Evolutionary conservation across 179 eudicot genomes (phyloP), one percentile per base, ranked within the genome.

Genomic region (Heliamphora pulchella): DNA sequence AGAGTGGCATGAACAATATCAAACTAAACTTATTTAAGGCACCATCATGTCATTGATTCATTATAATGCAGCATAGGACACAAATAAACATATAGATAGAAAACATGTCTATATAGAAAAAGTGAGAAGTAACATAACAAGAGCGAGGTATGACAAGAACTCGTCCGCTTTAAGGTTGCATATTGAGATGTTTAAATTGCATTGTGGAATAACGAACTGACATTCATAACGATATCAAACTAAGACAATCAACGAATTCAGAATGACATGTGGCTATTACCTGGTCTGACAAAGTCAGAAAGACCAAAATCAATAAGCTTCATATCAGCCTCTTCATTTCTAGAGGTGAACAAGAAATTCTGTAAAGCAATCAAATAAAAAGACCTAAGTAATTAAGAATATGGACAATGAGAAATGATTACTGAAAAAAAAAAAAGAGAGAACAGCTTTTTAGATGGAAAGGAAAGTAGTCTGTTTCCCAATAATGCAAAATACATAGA

Each of bases 281-380:
- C 8, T 48, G 98, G 92, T 83, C 92, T 90, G 68, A 88, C 91
- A 81, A 86, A 94, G 87, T 94, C 98, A 55, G 97, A 93, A 79
- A 94, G 98, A 81, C 98, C 98, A 83, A 94, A 94, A 84, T 94
- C 31, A 31, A 31, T 31, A 31, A 31, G 31, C 31, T 31, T 31
- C 31, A 31, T 31, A 31, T 31, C 31, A 31, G 31, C 31, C 85
- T 93, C 97, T 81, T 93, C 97, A 53, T 86, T 89, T 87, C 84
- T 90, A 2, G 97, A 86, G 63, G 92, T 88, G 82, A 94, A 94
- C 68, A 94, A 91, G 86, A 94, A 94, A 86, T 94, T 94, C 98
- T 94, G 93, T 58, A 74, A 66, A 44, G 22, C 84, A 89, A 80
- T 74, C 62, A 83, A 74, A 59, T 39, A 65, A 66, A 79, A 57